Percentiles rank a stretch among this genome's conserved stretches.
Evolutionary conservation across 2,329 filamentous ascomycete genomes (phyloP).

Genomic region (Apiospora pterosperma): DNA sequence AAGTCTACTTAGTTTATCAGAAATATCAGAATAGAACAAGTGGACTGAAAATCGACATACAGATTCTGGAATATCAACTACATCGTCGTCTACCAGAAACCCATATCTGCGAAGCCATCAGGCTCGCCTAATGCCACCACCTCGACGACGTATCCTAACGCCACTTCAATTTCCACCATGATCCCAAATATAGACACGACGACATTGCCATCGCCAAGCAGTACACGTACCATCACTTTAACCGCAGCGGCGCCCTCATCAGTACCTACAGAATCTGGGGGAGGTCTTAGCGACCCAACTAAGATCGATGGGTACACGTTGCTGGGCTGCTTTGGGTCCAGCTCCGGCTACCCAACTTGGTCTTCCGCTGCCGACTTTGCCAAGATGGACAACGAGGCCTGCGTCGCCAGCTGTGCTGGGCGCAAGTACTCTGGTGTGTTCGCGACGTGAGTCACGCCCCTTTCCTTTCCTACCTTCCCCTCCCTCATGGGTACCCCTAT

Average conservation of each 20-base stretch:
- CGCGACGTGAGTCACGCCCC: conserved; percentile 20
- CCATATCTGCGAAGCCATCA: background rate
- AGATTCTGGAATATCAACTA: conserved; percentile 53
- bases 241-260: conserved; percentile 15
- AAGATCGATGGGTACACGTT: conserved; percentile 18
- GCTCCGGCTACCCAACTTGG: conserved; percentile 33
- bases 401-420: conserved; percentile 33
- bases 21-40: too few species aligned
- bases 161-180: background rate
- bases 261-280: conserved; percentile 15
- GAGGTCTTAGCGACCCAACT: conserved; percentile 12
- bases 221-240: conserved; percentile 18
- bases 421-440: conserved; percentile 37
- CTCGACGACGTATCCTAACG: background rate
- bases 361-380: conserved; percentile 20
- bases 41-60: background rate
- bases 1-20: conserved; percentile 13
- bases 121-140: background rate
- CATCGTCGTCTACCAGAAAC: conserved; percentile 42
- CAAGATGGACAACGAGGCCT: conserved; percentile 38
- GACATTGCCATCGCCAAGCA: background rate
- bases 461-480: background rate
- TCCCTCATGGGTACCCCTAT: background rate
- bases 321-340: conserved; percentile 38
- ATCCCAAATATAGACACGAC: conserved; percentile 1